These are phyloP conservation scores for Saraca asoca DNA, from an alignment of 331 rosid genomes.

Conservation along the genomic window DNA sequence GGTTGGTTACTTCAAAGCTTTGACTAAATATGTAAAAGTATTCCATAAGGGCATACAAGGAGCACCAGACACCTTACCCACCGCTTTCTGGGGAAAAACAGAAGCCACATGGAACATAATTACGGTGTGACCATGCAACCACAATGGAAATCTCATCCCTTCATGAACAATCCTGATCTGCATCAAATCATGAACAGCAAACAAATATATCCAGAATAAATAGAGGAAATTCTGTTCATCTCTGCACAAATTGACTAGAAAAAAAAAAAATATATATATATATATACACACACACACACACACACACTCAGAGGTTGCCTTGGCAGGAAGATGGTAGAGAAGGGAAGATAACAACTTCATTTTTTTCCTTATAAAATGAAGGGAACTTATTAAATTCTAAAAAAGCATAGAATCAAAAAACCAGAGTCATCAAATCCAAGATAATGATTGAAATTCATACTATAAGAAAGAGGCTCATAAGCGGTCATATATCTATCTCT, in stretches of 20 bases:
- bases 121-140: constrained; percentile 80
- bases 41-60: constrained; percentile 13
- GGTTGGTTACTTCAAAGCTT: constrained; percentile 2
- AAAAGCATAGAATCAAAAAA: neutral
- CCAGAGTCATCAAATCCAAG: neutral
- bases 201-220: neutral
- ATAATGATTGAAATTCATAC: constrained; percentile 2
- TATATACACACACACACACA: too few relatives aligned
- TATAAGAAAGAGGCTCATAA: neutral
- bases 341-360: neutral
- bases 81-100: constrained; percentile 75
- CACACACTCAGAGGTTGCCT: neutral
- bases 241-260: constrained; percentile 6
- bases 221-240: neutral
- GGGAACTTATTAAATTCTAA: neutral
- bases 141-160: constrained; percentile 89
- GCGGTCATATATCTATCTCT: neutral
- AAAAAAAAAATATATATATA: too few relatives aligned
- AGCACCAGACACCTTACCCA: constrained; percentile 75
- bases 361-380: too few relatives aligned
- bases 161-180: constrained; percentile 86
- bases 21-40: constrained; percentile 7
- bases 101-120: constrained; percentile 73
- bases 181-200: constrained; percentile 29
- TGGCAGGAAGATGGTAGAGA: constrained; percentile 5